Evolutionary conservation across 441 rosid genomes (phyloP), one percentile per base, ranked within the genome.

Genomic region (Corymbia calophylla): DNA sequence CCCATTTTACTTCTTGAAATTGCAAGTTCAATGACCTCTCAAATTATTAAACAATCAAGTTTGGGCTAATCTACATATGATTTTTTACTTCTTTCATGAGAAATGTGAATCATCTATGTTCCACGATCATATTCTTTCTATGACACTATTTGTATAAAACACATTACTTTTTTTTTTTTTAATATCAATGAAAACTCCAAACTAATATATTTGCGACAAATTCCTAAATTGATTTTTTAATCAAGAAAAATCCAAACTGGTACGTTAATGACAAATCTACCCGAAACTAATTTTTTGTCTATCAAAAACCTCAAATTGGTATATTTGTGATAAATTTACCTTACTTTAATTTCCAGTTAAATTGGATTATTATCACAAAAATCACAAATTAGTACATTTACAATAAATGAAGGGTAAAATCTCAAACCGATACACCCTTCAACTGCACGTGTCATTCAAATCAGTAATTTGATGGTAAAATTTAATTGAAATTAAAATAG

Each of bases 401-500:
- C 16, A 6, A 53, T 2, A 53, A 53, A 13, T 6, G 23, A 0
- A 54, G 2, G 3, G 4, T 55, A 55, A 55, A 55, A 55, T 3
- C 10, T 9, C 25, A 55, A 55, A 55, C 0, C 0, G 4, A 1
- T 55, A 55, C 1, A 54, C 1, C 5, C 1, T 3, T 23, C 0
- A 55, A 55, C 2, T 55, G 13, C 1, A 55, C 2, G 10, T 55
- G 10, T 55, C 0, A 55, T 55, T 0, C 21, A 55, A 55, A 18
- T 55, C 2, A 55, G 2, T 0, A 55, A 55, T 55, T 19, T 55
- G 4, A 19, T 55, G 0, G 1, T 54, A 54, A 54, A 55, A 19
- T 19, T 19, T 55, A 55, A 55, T 8, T 18, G 0, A 55, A 55
- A 55, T 3, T 55, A 55, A 19, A 55, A 17, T 1, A 18, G 19